phyloP scores from a whole-genome alignment of 345 rosid species.

The Draba incana region DNA sequence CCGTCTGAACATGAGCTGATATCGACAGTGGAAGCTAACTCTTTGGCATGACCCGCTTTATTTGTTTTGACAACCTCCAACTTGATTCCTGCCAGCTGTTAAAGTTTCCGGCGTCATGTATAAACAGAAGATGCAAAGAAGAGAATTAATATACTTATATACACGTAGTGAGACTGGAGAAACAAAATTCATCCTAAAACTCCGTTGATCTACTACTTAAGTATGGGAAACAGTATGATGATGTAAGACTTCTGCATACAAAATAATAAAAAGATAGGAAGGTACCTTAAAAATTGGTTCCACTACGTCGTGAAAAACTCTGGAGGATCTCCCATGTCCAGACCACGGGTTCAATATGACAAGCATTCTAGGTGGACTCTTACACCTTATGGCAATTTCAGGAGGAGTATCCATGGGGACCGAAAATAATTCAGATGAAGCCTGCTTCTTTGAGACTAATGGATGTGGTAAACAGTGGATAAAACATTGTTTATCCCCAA shows the following conservation, averaged over 20 bases:
- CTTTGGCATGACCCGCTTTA: slow-evolving; percentile 82
- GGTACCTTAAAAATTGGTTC: slow-evolving; percentile 89
- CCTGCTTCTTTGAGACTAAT: slow-evolving; percentile 73
- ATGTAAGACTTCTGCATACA: not conserved
- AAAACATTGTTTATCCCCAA: slow-evolving; percentile 86
- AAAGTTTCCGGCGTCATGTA: too few species aligned
- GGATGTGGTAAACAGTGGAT: slow-evolving; percentile 83
- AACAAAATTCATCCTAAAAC: too few species aligned
- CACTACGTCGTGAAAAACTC: slow-evolving; percentile 73
- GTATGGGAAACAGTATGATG: not conserved
- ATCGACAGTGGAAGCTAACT: slow-evolving; percentile 75
- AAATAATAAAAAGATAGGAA: not conserved
- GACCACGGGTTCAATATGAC: slow-evolving; percentile 86
- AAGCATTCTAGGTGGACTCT: slow-evolving; percentile 77
- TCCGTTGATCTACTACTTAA: too few species aligned
- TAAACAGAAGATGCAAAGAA: too few species aligned
- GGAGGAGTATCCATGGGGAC: slow-evolving; percentile 63
- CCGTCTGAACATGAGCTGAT: slow-evolving; percentile 82
- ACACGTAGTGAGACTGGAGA: not conserved
- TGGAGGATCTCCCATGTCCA: slow-evolving; percentile 75
- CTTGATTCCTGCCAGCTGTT: slow-evolving; percentile 85
- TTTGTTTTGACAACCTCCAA: slow-evolving; percentile 83
- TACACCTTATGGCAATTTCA: slow-evolving; percentile 73
- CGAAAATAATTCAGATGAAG: slow-evolving; percentile 68
- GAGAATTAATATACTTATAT: not conserved